phyloP scores from a whole-genome alignment of 2,329 filamentous ascomycete species.

The Parastagonospora nodorum region DNA sequence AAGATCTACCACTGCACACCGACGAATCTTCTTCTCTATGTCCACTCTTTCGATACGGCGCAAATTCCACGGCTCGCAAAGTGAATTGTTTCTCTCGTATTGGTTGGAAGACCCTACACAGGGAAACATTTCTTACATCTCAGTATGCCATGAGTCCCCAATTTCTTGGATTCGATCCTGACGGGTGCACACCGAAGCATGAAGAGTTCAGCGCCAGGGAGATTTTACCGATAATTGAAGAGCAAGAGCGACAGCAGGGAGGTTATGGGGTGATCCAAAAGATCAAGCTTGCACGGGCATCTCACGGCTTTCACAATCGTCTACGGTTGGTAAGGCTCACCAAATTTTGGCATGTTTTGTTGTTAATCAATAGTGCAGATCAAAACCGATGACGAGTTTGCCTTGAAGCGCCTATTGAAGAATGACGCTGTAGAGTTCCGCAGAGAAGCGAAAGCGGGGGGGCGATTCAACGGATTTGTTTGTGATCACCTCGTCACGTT shows the following conservation, averaged over 20 bases:
- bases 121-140: background rate
- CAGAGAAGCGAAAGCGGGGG: constrained; percentile 4
- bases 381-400: constrained; percentile 1
- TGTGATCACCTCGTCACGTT: constrained; percentile 17
- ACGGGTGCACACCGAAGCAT: background rate
- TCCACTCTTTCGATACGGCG: too few relatives aligned
- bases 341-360: background rate
- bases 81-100: background rate
- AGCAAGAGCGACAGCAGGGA: background rate
- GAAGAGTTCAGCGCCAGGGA: background rate
- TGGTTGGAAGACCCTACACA: background rate
- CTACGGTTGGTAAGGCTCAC: background rate
- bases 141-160: background rate
- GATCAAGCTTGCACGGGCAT: background rate
- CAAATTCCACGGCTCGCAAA: background rate
- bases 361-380: background rate
- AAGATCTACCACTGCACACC: background rate
- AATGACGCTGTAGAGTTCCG: constrained; percentile 1
- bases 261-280: background rate
- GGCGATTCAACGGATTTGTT: constrained; percentile 11
- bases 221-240: background rate
- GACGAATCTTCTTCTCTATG: background rate
- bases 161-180: background rate
- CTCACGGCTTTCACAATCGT: constrained; percentile 1
- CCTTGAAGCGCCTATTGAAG: background rate